phyloP scores from a whole-genome alignment of 331 rosid species.

The Arachis monticola region DNA sequence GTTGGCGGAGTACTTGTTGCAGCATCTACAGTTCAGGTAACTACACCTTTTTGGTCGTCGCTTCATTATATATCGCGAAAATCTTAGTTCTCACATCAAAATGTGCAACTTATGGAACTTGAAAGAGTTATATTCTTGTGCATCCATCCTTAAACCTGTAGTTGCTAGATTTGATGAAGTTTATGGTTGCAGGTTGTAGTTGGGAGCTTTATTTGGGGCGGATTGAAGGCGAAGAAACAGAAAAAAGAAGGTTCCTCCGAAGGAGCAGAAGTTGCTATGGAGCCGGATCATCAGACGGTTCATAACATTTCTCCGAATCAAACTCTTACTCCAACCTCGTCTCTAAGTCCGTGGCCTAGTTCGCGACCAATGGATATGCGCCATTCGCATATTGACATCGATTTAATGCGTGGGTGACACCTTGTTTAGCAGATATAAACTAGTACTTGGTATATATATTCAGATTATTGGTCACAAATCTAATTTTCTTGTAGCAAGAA shows the following conservation, averaged over 20 bases:
- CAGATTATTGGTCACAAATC: conserved; percentile 50
- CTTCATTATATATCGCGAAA: conserved; percentile 6
- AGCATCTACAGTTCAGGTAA: conserved; percentile 88
- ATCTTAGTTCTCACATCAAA: background rate
- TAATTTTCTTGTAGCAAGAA: conserved; percentile 50
- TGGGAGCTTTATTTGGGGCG: conserved; percentile 95
- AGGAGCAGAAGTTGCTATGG: conserved; percentile 57
- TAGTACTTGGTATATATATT: conserved; percentile 48
- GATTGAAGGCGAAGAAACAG: conserved; percentile 69
- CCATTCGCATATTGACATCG: conserved; percentile 69
- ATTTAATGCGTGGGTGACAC: conserved; percentile 92
- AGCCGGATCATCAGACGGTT: conserved; percentile 61
- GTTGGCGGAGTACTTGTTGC: conserved; percentile 91
- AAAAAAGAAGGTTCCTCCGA: conserved; percentile 58
- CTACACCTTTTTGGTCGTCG: conserved; percentile 7
- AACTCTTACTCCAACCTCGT: conserved; percentile 58
- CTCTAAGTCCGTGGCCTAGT: conserved; percentile 73
- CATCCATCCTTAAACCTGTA: background rate
- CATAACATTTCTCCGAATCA: conserved; percentile 54
- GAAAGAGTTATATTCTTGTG: background rate
- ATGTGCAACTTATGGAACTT: background rate
- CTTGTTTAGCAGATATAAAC: conserved; percentile 1
- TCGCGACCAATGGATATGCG: conserved; percentile 55
- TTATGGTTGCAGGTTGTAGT: conserved; percentile 77
- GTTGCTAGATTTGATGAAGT: conserved; percentile 7